Conservation (phyloP, 2,329 filamentous ascomycete species). For the Sarocladiaceae sp. region DNA sequence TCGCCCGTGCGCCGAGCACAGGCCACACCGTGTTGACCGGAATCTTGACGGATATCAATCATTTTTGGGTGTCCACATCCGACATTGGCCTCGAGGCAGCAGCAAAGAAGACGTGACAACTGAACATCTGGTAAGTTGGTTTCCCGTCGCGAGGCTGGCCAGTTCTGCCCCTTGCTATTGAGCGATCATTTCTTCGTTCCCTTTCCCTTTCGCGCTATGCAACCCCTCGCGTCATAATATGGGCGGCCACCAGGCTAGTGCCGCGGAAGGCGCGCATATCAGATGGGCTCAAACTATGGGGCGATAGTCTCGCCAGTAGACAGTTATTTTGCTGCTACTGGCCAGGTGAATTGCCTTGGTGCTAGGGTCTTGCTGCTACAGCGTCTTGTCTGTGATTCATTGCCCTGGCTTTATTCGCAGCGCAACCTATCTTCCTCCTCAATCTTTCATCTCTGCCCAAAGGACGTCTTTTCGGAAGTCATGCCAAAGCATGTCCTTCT, state of each 20-base stretch:
- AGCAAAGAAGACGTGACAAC: background rate
- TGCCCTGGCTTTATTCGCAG: no score
- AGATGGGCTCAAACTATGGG: conserved; percentile 6
- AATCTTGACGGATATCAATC: conserved; percentile 1
- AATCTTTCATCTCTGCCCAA: no score
- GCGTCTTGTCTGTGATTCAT: no score
- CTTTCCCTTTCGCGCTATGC: background rate
- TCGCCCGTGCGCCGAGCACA: conserved; percentile 7
- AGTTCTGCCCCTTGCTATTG: background rate
- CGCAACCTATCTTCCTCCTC: no score
- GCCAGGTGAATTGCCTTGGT: background rate
- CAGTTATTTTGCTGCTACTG: background rate
- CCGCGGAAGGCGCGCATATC: conserved; percentile 4
- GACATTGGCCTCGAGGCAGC: background rate
- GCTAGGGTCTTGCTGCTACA: background rate
- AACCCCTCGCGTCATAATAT: background rate
- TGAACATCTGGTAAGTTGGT: background rate
- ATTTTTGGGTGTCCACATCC: conserved; percentile 8
- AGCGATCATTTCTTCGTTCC: background rate
- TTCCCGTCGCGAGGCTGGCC: background rate
- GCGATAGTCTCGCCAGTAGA: background rate
- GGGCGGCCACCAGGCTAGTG: conserved; percentile 7
- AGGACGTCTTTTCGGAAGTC: no score
- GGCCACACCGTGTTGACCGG: conserved; percentile 7
- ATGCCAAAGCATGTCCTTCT: no score